Conservation (phyloP, 345 rosid species). For the Arabis alpina region DNA sequence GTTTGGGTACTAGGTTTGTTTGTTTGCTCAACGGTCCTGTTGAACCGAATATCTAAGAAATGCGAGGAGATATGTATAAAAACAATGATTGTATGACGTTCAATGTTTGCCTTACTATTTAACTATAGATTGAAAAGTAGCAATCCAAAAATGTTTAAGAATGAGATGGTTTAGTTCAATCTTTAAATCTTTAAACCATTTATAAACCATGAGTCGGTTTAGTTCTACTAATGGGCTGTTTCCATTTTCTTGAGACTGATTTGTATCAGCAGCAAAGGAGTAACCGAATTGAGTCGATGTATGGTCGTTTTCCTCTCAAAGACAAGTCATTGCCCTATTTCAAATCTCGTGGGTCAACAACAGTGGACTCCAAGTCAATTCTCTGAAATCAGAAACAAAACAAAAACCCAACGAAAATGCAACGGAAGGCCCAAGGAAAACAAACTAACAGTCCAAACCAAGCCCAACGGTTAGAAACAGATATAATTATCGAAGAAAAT, state of each 20-base stretch:
- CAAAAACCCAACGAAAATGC: not conserved
- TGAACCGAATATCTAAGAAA: conserved; percentile 18
- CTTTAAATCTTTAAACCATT: too few relatives aligned
- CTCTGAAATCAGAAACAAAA: not conserved
- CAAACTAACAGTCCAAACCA: not conserved
- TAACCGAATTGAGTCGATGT: too few relatives aligned
- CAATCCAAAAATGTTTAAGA: not conserved
- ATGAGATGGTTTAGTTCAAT: too few relatives aligned
- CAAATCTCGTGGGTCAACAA: too few relatives aligned
- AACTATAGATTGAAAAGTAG: conserved; percentile 13
- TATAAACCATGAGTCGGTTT: too few relatives aligned
- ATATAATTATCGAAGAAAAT: too few relatives aligned
- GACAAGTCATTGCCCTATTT: too few relatives aligned
- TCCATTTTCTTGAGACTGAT: too few relatives aligned
- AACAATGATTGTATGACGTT: conserved; percentile 38
- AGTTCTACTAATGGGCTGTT: too few relatives aligned
- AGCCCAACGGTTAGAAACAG: not conserved
- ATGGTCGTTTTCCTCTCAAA: too few relatives aligned
- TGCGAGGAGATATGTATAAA: conserved; percentile 38
- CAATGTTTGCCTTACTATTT: conserved; percentile 32
- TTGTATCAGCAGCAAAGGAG: too few relatives aligned
- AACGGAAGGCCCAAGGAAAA: not conserved
- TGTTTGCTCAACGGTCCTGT: conserved; percentile 37
- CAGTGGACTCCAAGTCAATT: too few relatives aligned
- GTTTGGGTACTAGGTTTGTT: conserved; percentile 34